A percentile compares a stretch with the other conserved stretches of the same genome.
These are phyloP conservation scores for Glonium stellatum DNA, from an alignment of 495 filamentous ascomycete species.

Conservation along the genomic window DNA sequence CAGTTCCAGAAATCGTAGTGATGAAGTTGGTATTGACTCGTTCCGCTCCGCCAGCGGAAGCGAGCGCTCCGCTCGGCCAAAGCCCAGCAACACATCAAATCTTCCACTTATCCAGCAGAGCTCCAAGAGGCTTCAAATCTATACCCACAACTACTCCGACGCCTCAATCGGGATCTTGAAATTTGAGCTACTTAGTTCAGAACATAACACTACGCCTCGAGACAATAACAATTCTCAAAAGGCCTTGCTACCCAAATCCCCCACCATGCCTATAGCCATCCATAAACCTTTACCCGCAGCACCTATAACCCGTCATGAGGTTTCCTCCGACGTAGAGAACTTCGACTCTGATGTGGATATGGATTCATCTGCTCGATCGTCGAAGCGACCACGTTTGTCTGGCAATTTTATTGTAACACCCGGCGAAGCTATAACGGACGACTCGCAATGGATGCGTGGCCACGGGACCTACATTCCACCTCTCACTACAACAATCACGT, in stretches of 20 bases:
- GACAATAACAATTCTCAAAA: neutral
- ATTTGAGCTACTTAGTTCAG: neutral
- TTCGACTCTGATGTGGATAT: slow-evolving; percentile 59
- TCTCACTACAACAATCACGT: slow-evolving; percentile 60
- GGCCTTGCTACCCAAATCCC: neutral
- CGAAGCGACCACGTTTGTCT: slow-evolving; percentile 33
- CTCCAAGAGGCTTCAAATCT: neutral
- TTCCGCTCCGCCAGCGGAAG: neutral
- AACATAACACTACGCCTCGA: neutral
- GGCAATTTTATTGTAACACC: slow-evolving; percentile 66
- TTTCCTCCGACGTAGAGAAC: slow-evolving; percentile 31
- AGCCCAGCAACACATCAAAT: neutral
- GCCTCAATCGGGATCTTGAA: neutral
- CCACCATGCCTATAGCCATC: slow-evolving; percentile 73
- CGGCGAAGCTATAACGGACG: slow-evolving; percentile 78
- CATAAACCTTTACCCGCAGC: slow-evolving; percentile 50
- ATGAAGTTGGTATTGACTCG: neutral
- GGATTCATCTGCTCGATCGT: slow-evolving; percentile 38
- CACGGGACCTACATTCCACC: slow-evolving; percentile 70
- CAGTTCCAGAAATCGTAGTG: too few species aligned
- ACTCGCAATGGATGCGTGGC: slow-evolving; percentile 90
- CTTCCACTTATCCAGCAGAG: neutral
- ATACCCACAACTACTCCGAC: neutral
- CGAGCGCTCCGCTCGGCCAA: neutral
- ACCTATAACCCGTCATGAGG: slow-evolving; percentile 27